Base-by-base conservation (phyloP, 1,139 yeast genomes). In the Pichia sp. region DNA sequence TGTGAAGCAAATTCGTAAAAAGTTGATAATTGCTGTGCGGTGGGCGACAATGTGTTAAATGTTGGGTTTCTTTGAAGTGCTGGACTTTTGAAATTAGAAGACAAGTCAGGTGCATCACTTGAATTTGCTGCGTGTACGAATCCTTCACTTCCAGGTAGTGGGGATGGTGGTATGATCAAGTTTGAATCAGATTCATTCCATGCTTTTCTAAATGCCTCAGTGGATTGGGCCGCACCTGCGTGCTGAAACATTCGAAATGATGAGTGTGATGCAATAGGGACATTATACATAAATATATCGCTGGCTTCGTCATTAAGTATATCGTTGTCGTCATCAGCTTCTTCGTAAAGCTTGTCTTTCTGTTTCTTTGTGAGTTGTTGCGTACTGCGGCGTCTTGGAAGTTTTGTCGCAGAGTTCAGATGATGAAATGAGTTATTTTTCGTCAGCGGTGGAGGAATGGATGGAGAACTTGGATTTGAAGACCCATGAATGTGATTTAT, bases 291-390 rank as follows among this genome's bases (percentile, higher is more conserved):
- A 15, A 60, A 38, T 0, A 63, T 54, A 33, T 62, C 64, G 31
- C 59, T 64, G 12, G 61, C 51, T 13, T 59, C 45, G 33, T 61
- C 61, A 33, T 61, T 63, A 24, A 24, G 14, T 3, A 26, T 26
- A 6, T 53, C 49, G 23, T 58, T 63, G 32, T 60, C 53, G 5
- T 52, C 49, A 24, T 59, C 62, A 32, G 59, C 53, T 17, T 66
- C 68, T 20, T 69, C 74, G 46, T 62, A 69, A 16, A 58, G 52
- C 44, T 64, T 63, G 35, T 65, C 67, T 37, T 63, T 62, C 37
- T 59, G 60, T 29, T 47, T 15, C 57, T 62, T 30, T 36, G 54
- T 66, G 34, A 59, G 62, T 38, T 58, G 59, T 28, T 63, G 59
- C 33, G 25, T 21, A 59, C 46, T 35, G 61, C 55, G 40, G 53